Evolutionary conservation across 1,139 yeast genomes (phyloP).

Genomic region (Sugiyamaella grinbergsii): DNA sequence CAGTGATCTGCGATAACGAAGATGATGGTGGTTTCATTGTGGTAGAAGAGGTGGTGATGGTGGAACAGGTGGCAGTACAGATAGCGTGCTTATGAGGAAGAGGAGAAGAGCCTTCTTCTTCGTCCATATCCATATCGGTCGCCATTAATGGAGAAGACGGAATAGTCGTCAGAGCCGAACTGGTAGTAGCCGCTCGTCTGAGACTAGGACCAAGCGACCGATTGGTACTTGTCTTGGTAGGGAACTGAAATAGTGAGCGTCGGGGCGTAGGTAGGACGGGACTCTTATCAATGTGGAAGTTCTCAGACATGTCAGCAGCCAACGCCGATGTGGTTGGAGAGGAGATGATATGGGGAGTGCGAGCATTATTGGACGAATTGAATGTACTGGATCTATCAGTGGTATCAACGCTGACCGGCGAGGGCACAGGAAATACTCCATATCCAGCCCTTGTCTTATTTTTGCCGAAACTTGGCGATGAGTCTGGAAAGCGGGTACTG

Average conservation of each 20-base stretch:
- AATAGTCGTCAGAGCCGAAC: constrained; percentile 6
- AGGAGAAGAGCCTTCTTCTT: constrained; percentile 25
- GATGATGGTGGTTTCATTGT: constrained; percentile 17
- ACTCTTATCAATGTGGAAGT: constrained; percentile 47
- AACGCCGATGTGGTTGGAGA: constrained; percentile 45
- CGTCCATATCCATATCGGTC: constrained; percentile 19
- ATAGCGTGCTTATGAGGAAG: constrained; percentile 27
- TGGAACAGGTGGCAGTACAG: neutral
- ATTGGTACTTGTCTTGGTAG: constrained; percentile 23
- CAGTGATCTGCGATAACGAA: constrained; percentile 19
- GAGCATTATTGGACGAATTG: too few species aligned
- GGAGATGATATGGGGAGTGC: constrained; percentile 14
- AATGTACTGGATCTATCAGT: neutral
- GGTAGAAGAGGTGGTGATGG: constrained; percentile 5
- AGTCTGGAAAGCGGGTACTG: constrained; percentile 20
- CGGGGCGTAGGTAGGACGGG: constrained; percentile 42
- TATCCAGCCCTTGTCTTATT: constrained; percentile 20
- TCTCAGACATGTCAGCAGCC: constrained; percentile 52
- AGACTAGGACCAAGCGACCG: constrained; percentile 7
- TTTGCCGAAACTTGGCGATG: constrained; percentile 30
- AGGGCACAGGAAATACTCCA: constrained; percentile 26
- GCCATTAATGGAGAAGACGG: constrained; percentile 23
- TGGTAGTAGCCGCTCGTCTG: constrained; percentile 11
- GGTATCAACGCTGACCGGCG: constrained; percentile 6
- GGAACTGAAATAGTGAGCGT: constrained; percentile 38